Conservation (phyloP, 1,139 yeast genomes). For the Blastobotrys serpentis region DNA sequence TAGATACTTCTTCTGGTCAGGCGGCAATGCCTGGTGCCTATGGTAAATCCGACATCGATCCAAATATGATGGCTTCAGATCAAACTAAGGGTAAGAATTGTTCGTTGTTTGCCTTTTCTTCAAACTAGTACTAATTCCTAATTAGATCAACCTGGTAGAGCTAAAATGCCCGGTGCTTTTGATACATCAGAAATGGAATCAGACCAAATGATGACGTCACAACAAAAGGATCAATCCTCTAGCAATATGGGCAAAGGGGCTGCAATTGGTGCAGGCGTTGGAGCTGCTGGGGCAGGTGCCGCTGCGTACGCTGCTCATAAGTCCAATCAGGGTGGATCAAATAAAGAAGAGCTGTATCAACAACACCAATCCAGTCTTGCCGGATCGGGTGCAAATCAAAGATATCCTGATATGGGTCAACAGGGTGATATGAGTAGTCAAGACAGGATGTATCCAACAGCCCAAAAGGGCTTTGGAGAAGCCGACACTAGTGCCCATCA, state of each 20-base stretch:
- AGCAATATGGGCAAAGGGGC: too few relatives aligned
- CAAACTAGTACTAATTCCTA: not conserved
- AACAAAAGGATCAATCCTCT: too few relatives aligned
- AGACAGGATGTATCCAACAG: not conserved
- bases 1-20: not conserved
- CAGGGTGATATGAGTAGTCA: not conserved
- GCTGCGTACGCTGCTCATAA: not conserved
- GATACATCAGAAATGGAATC: not conserved
- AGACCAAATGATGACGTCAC: too few relatives aligned
- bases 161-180: not conserved
- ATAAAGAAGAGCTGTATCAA: not conserved
- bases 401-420: not conserved
- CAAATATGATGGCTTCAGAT: not conserved
- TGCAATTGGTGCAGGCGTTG: conserved; percentile 7
- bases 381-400: not conserved
- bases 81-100: not conserved
- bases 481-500: not conserved
- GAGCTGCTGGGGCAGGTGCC: conserved; percentile 5
- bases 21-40: conserved; percentile 3
- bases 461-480: not conserved
- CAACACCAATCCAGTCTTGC: not conserved
- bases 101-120: not conserved
- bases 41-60: not conserved
- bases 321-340: not conserved
- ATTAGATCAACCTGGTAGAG: not conserved